These are phyloP conservation scores for Penicillium sp. DNA, from an alignment of 2,329 filamentous ascomycete species.

Conservation along the genomic window DNA sequence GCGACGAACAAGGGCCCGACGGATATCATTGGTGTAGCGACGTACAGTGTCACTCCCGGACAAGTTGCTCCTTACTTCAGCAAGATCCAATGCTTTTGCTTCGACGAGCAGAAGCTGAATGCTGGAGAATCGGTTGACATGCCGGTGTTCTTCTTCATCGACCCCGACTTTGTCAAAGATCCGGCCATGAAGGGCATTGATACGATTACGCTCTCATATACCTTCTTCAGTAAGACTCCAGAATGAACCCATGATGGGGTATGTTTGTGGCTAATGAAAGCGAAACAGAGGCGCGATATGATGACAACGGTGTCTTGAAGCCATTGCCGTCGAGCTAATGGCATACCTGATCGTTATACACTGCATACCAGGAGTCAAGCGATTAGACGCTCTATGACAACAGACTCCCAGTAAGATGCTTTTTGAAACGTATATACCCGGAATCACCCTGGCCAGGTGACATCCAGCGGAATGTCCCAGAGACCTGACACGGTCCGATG, in stretches of 20 bases:
- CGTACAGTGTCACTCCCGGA: conserved; percentile 90
- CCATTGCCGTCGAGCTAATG: too few species aligned
- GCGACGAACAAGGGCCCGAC: conserved; percentile 81
- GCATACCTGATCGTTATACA: too few species aligned
- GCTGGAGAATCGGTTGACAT: conserved; percentile 97
- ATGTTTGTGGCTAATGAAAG: conserved; percentile 22
- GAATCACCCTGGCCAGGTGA: too few species aligned
- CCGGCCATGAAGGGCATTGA: conserved; percentile 87
- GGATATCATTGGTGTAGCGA: conserved; percentile 96
- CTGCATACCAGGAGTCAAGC: too few species aligned
- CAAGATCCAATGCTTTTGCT: conserved; percentile 99
- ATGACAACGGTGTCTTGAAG: conserved; percentile 64
- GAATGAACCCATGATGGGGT: too few species aligned
- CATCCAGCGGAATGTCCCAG: too few species aligned
- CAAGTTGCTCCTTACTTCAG: conserved; percentile 96
- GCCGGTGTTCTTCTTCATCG: conserved; percentile 99
- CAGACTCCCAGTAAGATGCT: too few species aligned
- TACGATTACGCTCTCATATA: conserved; percentile 92
- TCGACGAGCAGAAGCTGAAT: conserved; percentile 89
- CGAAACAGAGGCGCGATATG: conserved; percentile 65
- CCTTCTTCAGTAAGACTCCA: conserved; percentile 97
- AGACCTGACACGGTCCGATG: too few species aligned
- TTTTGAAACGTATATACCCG: too few species aligned
- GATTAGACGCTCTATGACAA: too few species aligned
- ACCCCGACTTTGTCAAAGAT: conserved; percentile 87